phyloP scores from a whole-genome alignment of 208 protist species.

The Phytomonas francai region DNA sequence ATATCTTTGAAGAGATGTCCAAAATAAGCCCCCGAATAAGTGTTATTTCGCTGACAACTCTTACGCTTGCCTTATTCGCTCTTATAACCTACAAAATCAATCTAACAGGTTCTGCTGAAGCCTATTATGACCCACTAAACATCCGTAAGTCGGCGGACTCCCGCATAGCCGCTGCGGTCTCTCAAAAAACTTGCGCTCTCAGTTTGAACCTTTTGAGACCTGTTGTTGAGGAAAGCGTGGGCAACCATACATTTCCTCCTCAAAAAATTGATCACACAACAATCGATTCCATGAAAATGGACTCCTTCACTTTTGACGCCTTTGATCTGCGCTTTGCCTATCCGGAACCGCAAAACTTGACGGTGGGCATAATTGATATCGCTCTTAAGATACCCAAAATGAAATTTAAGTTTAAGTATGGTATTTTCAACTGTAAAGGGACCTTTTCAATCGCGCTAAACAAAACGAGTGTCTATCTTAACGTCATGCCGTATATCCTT shows the following conservation, averaged over 20 bases:
- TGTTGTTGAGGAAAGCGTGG: slow-evolving; percentile 14
- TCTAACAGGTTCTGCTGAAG: neutral
- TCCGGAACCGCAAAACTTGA: slow-evolving; percentile 21
- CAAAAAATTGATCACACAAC: slow-evolving; percentile 26
- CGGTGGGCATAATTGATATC: slow-evolving; percentile 17
- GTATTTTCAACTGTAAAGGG: slow-evolving; percentile 21
- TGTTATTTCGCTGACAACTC: neutral
- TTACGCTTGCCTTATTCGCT: neutral
- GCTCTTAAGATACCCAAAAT: slow-evolving; percentile 31
- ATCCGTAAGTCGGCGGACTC: neutral
- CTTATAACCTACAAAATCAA: neutral
- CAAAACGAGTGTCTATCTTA: slow-evolving; percentile 19
- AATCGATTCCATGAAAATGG: slow-evolving; percentile 38
- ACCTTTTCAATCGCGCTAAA: slow-evolving; percentile 26
- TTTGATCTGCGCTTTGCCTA: slow-evolving; percentile 16
- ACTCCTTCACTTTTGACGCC: slow-evolving; percentile 19
- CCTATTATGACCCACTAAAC: neutral
- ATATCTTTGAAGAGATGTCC: neutral
- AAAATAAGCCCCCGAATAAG: neutral
- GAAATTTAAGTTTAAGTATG: slow-evolving; percentile 31
- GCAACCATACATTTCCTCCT: slow-evolving; percentile 23
- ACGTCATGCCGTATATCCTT: slow-evolving; percentile 15
- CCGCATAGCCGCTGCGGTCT: neutral
- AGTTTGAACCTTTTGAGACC: slow-evolving; percentile 11
- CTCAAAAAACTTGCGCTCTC: slow-evolving; percentile 1